Percentiles rank a stretch among this genome's conserved stretches.
Evolutionary conservation across 2,329 filamentous ascomycete genomes (phyloP).

Genomic region (Aspergillus fumigatiaffinis): DNA sequence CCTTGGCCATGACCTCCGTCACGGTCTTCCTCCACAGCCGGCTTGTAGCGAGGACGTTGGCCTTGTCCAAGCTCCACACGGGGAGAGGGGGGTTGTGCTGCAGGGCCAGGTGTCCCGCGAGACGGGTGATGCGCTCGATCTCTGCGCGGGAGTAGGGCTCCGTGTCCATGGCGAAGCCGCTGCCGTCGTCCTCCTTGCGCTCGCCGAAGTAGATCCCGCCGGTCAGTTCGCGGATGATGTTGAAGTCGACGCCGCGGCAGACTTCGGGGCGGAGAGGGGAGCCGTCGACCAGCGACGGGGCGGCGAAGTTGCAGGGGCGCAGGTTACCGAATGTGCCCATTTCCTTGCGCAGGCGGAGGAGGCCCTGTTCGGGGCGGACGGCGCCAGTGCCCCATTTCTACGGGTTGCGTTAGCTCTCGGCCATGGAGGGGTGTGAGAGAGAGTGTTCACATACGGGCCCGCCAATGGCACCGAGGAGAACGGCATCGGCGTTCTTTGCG

Average conservation of each 20-base stretch:
- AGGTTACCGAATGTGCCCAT: slow-evolving; percentile 94
- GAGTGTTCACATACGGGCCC: slow-evolving; percentile 60
- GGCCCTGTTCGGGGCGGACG: slow-evolving; percentile 87
- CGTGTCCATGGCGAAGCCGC: slow-evolving; percentile 74
- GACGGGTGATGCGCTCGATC: slow-evolving; percentile 80
- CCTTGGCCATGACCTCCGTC: slow-evolving; percentile 75
- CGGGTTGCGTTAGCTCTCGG: slow-evolving; percentile 3
- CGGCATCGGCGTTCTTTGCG: slow-evolving; percentile 80
- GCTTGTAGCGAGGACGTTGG: slow-evolving; percentile 88
- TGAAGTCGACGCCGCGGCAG: slow-evolving; percentile 84
- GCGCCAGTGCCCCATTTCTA: slow-evolving; percentile 86
- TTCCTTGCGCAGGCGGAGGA: slow-evolving; percentile 87
- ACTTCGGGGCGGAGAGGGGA: slow-evolving; percentile 85
- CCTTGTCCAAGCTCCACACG: slow-evolving; percentile 90
- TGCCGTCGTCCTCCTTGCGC: slow-evolving; percentile 69
- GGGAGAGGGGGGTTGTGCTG: slow-evolving; percentile 70
- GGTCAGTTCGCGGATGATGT: slow-evolving; percentile 87
- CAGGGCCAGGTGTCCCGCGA: slow-evolving; percentile 77
- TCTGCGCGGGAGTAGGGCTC: slow-evolving; percentile 82
- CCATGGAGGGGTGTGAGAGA: background rate
- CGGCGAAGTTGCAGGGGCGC: slow-evolving; percentile 91
- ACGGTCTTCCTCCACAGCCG: slow-evolving; percentile 86
- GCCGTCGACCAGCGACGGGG: slow-evolving; percentile 73
- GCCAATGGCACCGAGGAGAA: slow-evolving; percentile 89
- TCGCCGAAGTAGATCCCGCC: slow-evolving; percentile 96